These are phyloP conservation scores for Dictyophora rubrovolvata DNA, from an alignment of 768 basidiomycete genomes.

Conservation along the genomic window DNA sequence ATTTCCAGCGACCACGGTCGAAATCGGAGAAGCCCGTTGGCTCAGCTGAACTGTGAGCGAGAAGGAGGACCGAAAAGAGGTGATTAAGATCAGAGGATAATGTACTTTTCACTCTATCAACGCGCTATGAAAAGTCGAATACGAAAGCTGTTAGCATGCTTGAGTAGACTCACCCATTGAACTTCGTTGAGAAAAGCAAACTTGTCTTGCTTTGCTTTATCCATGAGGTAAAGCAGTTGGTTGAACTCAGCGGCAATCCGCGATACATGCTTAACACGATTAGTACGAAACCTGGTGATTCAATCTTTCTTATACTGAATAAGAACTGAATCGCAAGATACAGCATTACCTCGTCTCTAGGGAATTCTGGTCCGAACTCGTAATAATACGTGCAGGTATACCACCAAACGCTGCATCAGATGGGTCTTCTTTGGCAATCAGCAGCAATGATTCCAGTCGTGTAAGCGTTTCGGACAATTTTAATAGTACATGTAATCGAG, in stretches of 20 bases:
- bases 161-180: constrained; percentile 56
- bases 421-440: constrained; percentile 44
- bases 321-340: background rate
- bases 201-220: constrained; percentile 67
- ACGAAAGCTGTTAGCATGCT: background rate
- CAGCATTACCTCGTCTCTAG: background rate
- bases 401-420: constrained; percentile 24
- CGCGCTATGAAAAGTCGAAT: constrained; percentile 40
- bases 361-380: background rate
- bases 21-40: constrained; percentile 33
- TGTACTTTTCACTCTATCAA: constrained; percentile 75
- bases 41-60: constrained; percentile 34
- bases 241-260: constrained; percentile 87
- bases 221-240: constrained; percentile 81
- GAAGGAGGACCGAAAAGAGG: constrained; percentile 57
- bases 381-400: constrained; percentile 13
- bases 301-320: background rate
- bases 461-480: constrained; percentile 88
- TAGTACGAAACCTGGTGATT: constrained; percentile 41
- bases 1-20: constrained; percentile 50
- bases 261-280: constrained; percentile 67
- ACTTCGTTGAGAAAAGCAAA: constrained; percentile 77
- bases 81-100: constrained; percentile 81
- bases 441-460: constrained; percentile 77
- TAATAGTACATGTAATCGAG: constrained; percentile 75